Conservation (phyloP, 1,284 basidiomycete species). For the Cystobasidium pallidum region DNA sequence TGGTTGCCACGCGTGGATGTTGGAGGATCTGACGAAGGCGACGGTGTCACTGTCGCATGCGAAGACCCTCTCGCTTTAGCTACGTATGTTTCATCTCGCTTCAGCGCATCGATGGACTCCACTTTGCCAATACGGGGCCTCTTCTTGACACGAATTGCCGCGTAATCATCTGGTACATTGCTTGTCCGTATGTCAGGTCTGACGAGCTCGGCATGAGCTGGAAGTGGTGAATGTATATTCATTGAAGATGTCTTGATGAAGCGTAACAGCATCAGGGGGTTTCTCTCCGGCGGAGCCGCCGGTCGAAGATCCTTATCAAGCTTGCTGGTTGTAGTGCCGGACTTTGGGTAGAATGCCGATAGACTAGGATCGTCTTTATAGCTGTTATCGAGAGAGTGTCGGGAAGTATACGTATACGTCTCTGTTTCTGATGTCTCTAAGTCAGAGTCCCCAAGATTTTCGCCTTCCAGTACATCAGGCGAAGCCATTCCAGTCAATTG, state of each 20-base stretch:
- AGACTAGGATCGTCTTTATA: not conserved
- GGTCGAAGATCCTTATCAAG: not conserved
- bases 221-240: not conserved
- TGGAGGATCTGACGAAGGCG: not conserved
- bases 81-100: not conserved
- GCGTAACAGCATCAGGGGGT: constrained; percentile 34
- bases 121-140: not conserved
- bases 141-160: constrained; percentile 11
- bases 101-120: not conserved
- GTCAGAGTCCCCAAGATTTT: constrained; percentile 14
- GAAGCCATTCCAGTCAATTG: not conserved
- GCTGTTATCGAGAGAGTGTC: not conserved
- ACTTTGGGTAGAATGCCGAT: not conserved
- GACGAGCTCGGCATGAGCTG: constrained; percentile 3
- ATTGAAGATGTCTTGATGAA: constrained; percentile 17
- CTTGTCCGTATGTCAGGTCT: not conserved
- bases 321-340: not conserved
- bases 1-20: not conserved
- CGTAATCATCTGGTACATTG: not conserved
- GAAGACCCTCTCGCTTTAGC: not conserved
- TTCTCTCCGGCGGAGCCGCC: constrained; percentile 1
- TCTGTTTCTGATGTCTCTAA: not conserved
- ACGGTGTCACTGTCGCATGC: not conserved
- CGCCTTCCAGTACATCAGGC: not conserved
- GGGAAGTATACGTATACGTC: not conserved